phyloP scores from a whole-genome alignment of 768 basidiomycete species.

The Galerina marginata region DNA sequence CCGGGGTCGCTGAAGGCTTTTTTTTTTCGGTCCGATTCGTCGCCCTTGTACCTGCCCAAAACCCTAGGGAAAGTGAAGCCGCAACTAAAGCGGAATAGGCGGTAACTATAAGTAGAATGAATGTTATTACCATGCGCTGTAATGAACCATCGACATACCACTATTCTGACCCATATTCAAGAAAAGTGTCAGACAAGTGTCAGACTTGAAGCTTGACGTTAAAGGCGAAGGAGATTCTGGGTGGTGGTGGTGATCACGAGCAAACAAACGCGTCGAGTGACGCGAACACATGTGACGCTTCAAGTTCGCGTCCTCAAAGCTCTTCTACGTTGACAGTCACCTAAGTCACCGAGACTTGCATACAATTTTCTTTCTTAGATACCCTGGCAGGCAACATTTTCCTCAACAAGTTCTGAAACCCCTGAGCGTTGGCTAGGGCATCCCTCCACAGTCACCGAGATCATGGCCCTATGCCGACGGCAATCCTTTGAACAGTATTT shows the following conservation, averaged over 20 bases:
- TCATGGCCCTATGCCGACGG: neutral
- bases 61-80: conserved; percentile 47
- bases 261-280: neutral
- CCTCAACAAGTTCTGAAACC: no score
- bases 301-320: neutral
- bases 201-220: neutral
- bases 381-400: no score
- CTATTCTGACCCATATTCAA: conserved; percentile 22
- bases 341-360: no score
- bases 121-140: neutral
- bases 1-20: conserved; percentile 13
- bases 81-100: conserved; percentile 35
- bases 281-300: neutral
- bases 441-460: no score
- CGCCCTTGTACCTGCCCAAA: conserved; percentile 40
- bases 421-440: no score
- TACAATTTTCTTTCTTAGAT: no score
- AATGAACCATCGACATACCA: conserved; percentile 14
- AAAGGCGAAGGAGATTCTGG: neutral
- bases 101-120: conserved; percentile 22
- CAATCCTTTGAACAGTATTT: neutral
- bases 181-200: neutral
- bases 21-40: conserved; percentile 19
- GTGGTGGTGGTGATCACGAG: neutral
- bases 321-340: neutral